Conservation (phyloP, 768 basidiomycete genomes). For the Lactifluus hygrophoroides region DNA sequence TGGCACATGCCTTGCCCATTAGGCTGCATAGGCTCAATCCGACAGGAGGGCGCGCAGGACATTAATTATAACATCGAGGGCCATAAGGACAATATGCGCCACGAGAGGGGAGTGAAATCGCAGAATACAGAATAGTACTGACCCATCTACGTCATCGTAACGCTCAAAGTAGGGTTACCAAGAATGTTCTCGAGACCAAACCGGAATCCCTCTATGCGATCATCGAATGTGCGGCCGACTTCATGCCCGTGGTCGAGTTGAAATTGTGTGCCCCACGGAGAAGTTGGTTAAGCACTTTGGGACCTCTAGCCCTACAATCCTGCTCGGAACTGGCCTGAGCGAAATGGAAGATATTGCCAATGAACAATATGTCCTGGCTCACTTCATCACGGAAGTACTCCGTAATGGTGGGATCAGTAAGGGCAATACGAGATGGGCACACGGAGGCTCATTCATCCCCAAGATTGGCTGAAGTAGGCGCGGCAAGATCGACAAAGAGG, state of each 20-base stretch:
- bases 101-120: neutral
- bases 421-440: too few species aligned
- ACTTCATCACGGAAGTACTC: too few species aligned
- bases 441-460: too few species aligned
- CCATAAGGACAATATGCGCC: neutral
- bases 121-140: constrained; percentile 21
- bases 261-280: constrained; percentile 54
- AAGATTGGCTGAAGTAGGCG: too few species aligned
- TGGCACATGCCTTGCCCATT: neutral
- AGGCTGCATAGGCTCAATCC: neutral
- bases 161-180: constrained; percentile 28
- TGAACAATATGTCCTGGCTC: too few species aligned
- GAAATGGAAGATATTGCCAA: too few species aligned
- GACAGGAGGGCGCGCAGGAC: neutral
- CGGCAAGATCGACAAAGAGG: too few species aligned
- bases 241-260: constrained; percentile 46
- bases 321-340: too few species aligned
- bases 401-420: too few species aligned
- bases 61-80: neutral
- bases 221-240: constrained; percentile 29
- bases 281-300: constrained; percentile 57
- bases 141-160: constrained; percentile 30
- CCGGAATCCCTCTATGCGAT: constrained; percentile 29
- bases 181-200: constrained; percentile 40
- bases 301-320: too few species aligned